Percentiles rank a stretch among this genome's conserved stretches.
Conservation (phyloP, 2,329 filamentous ascomycete genomes). For the Sordariomycetes sp. region DNA sequence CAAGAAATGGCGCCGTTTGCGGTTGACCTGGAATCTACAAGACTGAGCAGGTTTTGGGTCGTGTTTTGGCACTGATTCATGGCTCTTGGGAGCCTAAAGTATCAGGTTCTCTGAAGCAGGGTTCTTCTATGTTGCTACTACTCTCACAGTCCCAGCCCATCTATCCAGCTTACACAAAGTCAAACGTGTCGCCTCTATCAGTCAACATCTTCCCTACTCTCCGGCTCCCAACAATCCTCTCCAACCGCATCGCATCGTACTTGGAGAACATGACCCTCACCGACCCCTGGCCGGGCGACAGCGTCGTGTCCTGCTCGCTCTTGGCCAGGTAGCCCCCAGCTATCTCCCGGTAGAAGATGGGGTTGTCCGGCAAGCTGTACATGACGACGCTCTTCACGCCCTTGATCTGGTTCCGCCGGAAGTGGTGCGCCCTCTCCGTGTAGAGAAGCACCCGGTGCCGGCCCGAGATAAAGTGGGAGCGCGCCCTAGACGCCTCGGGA, state of each 20-base stretch:
- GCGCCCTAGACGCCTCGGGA: conserved; percentile 69
- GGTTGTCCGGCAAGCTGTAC: conserved; percentile 86
- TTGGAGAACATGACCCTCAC: conserved; percentile 66
- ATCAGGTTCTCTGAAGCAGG: no score
- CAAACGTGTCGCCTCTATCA: conserved; percentile 84
- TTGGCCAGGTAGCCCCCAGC: conserved; percentile 54
- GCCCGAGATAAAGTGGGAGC: conserved; percentile 78
- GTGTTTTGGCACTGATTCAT: no score
- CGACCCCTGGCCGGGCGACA: conserved; percentile 48
- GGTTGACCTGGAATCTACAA: neutral
- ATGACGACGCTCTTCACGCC: conserved; percentile 80
- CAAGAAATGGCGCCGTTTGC: neutral
- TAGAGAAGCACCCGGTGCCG: conserved; percentile 79
- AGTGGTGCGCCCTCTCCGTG: conserved; percentile 93
- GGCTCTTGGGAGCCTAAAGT: no score
- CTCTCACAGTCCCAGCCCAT: neutral
- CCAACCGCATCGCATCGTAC: conserved; percentile 82
- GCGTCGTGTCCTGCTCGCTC: conserved; percentile 44
- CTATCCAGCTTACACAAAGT: conserved; percentile 58
- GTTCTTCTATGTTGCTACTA: neutral
- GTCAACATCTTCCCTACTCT: conserved; percentile 75
- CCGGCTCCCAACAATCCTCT: conserved; percentile 75
- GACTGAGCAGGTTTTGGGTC: neutral
- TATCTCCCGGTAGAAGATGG: conserved; percentile 68
- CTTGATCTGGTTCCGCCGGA: conserved; percentile 72